Base-by-base conservation (phyloP, 2,329 filamentous ascomycete species). In the Balansia obtecta region DNA sequence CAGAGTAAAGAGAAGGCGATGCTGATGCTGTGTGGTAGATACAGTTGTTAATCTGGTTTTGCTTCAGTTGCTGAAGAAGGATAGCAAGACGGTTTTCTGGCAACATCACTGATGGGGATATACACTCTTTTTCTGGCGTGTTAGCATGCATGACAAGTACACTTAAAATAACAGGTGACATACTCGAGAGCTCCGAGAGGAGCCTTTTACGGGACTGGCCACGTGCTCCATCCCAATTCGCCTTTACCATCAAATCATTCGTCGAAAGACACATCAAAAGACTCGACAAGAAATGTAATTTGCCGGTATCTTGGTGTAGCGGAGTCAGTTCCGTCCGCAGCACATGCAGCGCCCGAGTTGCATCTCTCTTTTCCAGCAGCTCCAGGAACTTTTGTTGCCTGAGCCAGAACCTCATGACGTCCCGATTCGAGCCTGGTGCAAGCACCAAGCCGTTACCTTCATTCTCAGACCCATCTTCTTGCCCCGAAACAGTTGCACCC, bases 81-180 rank as follows among this genome's bases (percentile, higher is more conserved):
- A 82, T 77, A 1, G 88, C 88, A 43, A 98, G 73, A 7, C 93
- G 83, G 64, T 93, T 87, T 61, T 95, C 88, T 1, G 93, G 93
- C 50, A 98, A 85, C 90, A 98, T 97, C 43, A 95, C 87, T 4
- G 89, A 93, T 0, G 93, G 91, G 1, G 93, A 95, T 64, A 98
- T 95, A 51, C 82, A 95, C 27, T 72, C 77, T 86, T 91, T n/a
- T 58, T 37, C 34, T 48, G 42, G 12, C 12, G 45, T 33, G 42
- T 46, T 34, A 52, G 46, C 38, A 10, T 27, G 5, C 4, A 27
- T 8, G 4, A 27, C 46, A 37, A 13, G 15, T 15, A 15, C 34
- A 37, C 27, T 4, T 6, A 27, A 27, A 27, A 27, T 27, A 27
- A 27, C 27, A 27, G 27, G 20, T 9, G 32, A 68, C 80, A 68